phyloP scores from a whole-genome alignment of 148 eudicot species.

The Heliamphora exappendiculata region DNA sequence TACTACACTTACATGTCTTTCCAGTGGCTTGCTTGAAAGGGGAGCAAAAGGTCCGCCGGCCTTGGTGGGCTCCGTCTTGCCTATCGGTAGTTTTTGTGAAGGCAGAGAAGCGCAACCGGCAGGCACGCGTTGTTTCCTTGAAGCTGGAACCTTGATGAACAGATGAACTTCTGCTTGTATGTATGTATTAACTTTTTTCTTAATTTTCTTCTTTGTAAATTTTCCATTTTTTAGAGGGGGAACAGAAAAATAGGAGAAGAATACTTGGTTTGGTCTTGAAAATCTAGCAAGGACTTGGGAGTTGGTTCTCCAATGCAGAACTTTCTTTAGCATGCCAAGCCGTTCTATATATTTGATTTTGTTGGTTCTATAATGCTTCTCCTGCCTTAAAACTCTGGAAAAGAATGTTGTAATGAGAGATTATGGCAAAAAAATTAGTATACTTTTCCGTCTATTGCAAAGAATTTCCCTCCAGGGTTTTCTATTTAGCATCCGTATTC shows the following conservation, averaged over 20 bases:
- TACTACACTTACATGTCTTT: conserved; percentile 5
- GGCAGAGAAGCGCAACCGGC: conserved; percentile 81
- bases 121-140: conserved; percentile 82
- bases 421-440: neutral
- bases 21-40: conserved; percentile 98
- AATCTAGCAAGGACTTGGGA: conserved; percentile 9
- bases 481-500: neutral
- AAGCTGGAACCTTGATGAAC: conserved; percentile 79
- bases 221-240: neutral
- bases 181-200: conserved; percentile 30
- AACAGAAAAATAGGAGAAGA: conserved; percentile 15
- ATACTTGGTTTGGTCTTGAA: neutral
- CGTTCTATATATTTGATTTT: neutral
- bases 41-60: conserved; percentile 77
- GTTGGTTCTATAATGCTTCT: neutral
- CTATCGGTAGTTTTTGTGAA: conserved; percentile 58
- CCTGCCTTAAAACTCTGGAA: neutral
- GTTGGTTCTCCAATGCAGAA: conserved; percentile 12
- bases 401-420: conserved; percentile 9
- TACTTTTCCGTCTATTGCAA: neutral
- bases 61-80: conserved; percentile 99
- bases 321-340: conserved; percentile 1
- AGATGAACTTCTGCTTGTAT: conserved; percentile 29
- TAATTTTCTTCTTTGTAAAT: neutral
- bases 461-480: neutral